These are phyloP conservation scores for Pythium rhizo-oryzae DNA, from an alignment of 352 stramenopile species.

Conservation along the genomic window DNA sequence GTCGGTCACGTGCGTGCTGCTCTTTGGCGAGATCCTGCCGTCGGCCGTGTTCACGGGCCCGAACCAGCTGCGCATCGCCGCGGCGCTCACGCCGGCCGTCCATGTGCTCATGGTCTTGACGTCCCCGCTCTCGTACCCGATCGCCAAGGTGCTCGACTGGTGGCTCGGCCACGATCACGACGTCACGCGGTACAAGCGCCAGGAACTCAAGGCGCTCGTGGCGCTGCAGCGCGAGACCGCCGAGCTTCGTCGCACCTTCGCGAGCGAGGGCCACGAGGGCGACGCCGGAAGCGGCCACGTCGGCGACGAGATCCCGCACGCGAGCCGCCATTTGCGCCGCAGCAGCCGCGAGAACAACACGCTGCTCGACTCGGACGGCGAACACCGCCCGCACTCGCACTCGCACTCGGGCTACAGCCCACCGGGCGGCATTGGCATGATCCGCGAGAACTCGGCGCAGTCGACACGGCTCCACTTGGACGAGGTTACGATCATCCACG, in stretches of 20 bases:
- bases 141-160: constrained; percentile 90
- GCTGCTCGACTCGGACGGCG: background rate
- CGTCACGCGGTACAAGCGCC: constrained; percentile 83
- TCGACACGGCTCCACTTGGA: constrained; percentile 72
- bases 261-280: constrained; percentile 9
- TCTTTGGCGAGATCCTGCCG: constrained; percentile 97
- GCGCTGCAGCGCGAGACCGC: constrained; percentile 67
- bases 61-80: constrained; percentile 91
- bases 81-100: constrained; percentile 80
- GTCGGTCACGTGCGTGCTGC: constrained; percentile 94
- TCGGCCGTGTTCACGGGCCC: constrained; percentile 95
- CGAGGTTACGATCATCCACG: constrained; percentile 93
- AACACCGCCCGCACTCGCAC: background rate
- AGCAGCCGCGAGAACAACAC: constrained; percentile 12
- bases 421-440: background rate
- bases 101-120: constrained; percentile 87
- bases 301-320: background rate
- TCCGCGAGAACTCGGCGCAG: constrained; percentile 38
- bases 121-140: constrained; percentile 90
- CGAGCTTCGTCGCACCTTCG: constrained; percentile 25
- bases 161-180: constrained; percentile 80
- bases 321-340: constrained; percentile 8
- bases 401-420: background rate
- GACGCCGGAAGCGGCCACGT: background rate
- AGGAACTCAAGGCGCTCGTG: constrained; percentile 89